phyloP scores from a whole-genome alignment of 1,284 basidiomycete genomes.

The Ceratobasidium sp. region DNA sequence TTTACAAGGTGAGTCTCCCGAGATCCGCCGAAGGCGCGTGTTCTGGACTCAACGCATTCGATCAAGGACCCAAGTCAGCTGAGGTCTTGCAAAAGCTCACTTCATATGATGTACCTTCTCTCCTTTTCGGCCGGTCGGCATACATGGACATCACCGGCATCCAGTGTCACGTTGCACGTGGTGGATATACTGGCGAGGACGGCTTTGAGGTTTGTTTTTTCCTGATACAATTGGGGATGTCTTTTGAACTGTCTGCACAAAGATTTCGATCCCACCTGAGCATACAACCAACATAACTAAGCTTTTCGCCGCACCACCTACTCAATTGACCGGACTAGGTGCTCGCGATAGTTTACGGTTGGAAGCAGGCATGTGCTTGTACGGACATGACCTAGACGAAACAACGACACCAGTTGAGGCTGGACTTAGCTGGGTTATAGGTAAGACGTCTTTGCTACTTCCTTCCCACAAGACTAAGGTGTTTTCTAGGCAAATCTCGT shows the following conservation, averaged over 20 bases:
- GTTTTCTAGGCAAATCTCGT: constrained; percentile 79
- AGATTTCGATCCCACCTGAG: constrained; percentile 91
- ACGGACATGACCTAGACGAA: constrained; percentile 95
- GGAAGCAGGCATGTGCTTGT: constrained; percentile 98
- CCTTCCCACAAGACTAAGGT: background rate
- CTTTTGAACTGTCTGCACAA: background rate
- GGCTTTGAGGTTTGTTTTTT: constrained; percentile 84
- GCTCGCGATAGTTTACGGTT: constrained; percentile 93
- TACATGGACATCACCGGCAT: constrained; percentile 82
- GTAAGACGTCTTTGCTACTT: constrained; percentile 60
- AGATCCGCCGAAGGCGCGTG: background rate
- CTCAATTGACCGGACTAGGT: constrained; percentile 90
- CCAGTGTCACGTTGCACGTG: constrained; percentile 91
- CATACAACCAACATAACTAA: constrained; percentile 80
- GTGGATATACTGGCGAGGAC: constrained; percentile 98
- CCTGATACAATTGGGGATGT: background rate
- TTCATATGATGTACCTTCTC: constrained; percentile 74
- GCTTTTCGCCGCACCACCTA: constrained; percentile 77
- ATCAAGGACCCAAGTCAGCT: constrained; percentile 82
- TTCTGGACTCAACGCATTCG: constrained; percentile 23
- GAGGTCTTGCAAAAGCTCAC: constrained; percentile 81
- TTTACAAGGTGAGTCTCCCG: constrained; percentile 74
- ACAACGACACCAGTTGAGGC: constrained; percentile 89
- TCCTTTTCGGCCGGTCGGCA: constrained; percentile 86
- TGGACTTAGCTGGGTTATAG: constrained; percentile 92